phyloP scores from a whole-genome alignment of 2,329 filamentous ascomycete species.

The Colletotrichum viniferum region DNA sequence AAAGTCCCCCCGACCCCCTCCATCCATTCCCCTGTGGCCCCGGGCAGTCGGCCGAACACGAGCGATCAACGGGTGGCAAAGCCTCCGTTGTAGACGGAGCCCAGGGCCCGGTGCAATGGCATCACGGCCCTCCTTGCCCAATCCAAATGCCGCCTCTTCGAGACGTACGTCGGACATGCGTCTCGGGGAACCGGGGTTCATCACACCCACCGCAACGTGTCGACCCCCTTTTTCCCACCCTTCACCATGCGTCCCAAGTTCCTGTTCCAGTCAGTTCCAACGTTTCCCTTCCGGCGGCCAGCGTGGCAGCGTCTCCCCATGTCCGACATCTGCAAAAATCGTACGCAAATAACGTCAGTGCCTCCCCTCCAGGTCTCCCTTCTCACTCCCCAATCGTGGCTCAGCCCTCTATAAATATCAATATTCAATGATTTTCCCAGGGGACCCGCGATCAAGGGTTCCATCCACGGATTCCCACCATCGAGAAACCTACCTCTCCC shows the following conservation, averaged over 20 bases:
- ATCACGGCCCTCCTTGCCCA: background rate
- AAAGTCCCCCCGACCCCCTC: background rate
- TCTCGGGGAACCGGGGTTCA: constrained; percentile 8
- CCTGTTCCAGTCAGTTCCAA: background rate
- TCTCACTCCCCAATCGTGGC: background rate
- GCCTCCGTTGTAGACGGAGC: constrained; percentile 10
- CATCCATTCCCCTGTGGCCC: background rate
- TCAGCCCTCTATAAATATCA: constrained; percentile 21
- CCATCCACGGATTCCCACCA: constrained; percentile 2
- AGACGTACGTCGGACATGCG: constrained; percentile 3
- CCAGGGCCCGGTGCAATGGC: background rate
- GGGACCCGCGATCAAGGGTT: constrained; percentile 18
- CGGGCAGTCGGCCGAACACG: constrained; percentile 19
- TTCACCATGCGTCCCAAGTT: background rate
- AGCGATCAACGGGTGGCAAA: constrained; percentile 21
- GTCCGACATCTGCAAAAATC: background rate
- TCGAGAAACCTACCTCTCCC: constrained; percentile 12
- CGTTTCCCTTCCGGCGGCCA: background rate
- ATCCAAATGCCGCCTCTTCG: background rate
- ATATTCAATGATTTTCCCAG: constrained; percentile 18
- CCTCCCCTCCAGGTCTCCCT: background rate
- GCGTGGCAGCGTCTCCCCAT: background rate
- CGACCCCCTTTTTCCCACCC: background rate
- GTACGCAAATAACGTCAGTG: constrained; percentile 16
- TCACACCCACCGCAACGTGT: background rate